phyloP scores from a whole-genome alignment of 2,329 filamentous ascomycete species.

The Fusarium floridanum region DNA sequence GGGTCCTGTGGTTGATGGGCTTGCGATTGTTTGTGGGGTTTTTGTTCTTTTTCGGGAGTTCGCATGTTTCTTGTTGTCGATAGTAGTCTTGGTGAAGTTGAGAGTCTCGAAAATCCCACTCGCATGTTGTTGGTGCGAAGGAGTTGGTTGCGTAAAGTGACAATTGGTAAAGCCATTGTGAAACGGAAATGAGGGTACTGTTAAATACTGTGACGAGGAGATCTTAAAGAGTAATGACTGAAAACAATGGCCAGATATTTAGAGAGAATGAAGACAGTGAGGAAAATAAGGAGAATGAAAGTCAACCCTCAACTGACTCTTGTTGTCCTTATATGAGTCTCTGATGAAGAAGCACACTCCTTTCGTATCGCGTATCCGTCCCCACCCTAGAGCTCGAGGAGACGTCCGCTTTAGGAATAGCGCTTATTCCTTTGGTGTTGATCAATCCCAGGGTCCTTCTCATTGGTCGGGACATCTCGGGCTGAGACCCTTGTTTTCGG shows the following conservation, averaged over 20 bases:
- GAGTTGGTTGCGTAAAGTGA: not conserved
- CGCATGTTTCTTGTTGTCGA: not conserved
- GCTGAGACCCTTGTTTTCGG: not conserved
- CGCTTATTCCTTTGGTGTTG: not conserved
- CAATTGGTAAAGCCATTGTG: not conserved
- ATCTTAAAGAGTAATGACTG: not conserved
- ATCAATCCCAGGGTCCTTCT: not conserved
- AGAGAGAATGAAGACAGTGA: too few species aligned
- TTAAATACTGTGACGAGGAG: not conserved
- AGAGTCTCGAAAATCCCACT: not conserved
- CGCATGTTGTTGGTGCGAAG: not conserved
- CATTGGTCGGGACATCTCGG: not conserved
- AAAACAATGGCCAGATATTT: not conserved
- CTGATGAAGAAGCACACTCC: not conserved
- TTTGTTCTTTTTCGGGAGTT: not conserved
- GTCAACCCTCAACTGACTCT: too few species aligned
- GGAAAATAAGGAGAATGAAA: not conserved
- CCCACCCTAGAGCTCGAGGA: not conserved
- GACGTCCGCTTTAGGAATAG: not conserved
- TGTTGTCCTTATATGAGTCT: not conserved
- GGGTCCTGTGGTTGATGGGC: not conserved
- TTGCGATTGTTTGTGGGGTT: not conserved
- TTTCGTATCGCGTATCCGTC: conserved; percentile 20
- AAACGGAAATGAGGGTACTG: not conserved
- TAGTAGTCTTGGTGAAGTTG: not conserved